Conservation (phyloP, 345 rosid genomes). For the Passiflora organensis region DNA sequence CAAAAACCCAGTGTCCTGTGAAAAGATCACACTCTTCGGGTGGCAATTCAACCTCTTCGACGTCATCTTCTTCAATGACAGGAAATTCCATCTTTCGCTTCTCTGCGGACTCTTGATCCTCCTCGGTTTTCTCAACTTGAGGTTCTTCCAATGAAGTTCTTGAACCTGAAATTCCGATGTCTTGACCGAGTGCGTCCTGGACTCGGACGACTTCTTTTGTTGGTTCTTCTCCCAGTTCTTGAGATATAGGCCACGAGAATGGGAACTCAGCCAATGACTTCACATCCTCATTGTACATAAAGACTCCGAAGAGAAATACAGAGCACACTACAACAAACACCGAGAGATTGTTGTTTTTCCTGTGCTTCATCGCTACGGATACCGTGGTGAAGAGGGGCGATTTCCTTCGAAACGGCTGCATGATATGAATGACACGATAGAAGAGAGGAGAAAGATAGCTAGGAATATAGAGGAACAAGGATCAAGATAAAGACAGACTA, state of each 20-base stretch:
- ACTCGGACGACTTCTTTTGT: slow-evolving; percentile 13
- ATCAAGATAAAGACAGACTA: slow-evolving; percentile 9
- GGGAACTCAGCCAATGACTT: slow-evolving; percentile 65
- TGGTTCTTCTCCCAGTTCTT: slow-evolving; percentile 33
- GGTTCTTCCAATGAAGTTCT: slow-evolving; percentile 33
- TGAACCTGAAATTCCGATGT: slow-evolving; percentile 17
- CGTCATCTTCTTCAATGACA: slow-evolving; percentile 28
- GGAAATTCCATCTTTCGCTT: slow-evolving; percentile 27
- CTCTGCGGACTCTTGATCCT: slow-evolving; percentile 21
- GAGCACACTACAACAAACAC: slow-evolving; percentile 53
- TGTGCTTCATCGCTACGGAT: slow-evolving; percentile 56
- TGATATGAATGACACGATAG: slow-evolving; percentile 14
- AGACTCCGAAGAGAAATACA: slow-evolving; percentile 52
- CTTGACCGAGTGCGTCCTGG: slow-evolving; percentile 32
- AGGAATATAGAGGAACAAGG: slow-evolving; percentile 25
- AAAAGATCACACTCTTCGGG: slow-evolving; percentile 80
- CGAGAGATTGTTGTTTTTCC: slow-evolving; percentile 56
- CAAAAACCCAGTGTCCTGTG: slow-evolving; percentile 78
- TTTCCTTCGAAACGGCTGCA: slow-evolving; percentile 46
- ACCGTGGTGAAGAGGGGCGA: slow-evolving; percentile 29
- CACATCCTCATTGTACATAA: slow-evolving; percentile 32
- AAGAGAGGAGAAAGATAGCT: slow-evolving; percentile 9
- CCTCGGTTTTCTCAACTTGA: slow-evolving; percentile 9
- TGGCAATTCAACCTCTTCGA: slow-evolving; percentile 57
- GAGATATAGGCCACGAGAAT: slow-evolving; percentile 50